Percentiles rank a stretch among this genome's conserved stretches.
Evolutionary conservation across 1,284 basidiomycete species (phyloP).

Genomic region (Chalciporus sp.): DNA sequence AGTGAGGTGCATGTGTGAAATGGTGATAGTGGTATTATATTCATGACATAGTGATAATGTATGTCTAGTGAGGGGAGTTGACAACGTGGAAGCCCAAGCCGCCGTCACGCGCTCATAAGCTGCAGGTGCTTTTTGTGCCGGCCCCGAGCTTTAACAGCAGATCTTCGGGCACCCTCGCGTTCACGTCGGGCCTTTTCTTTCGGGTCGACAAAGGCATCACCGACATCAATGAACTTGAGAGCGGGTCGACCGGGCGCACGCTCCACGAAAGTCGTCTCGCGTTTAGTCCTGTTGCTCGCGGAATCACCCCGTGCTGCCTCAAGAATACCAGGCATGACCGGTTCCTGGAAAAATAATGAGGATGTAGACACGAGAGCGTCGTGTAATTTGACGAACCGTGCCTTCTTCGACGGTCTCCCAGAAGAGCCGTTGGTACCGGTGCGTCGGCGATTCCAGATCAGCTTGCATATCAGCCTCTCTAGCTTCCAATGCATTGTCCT

Average conservation of each 20-base stretch:
- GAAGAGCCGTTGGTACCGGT: slow-evolving; percentile 69
- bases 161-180: slow-evolving; percentile 47
- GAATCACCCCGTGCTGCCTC: slow-evolving; percentile 44
- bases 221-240: slow-evolving; percentile 69
- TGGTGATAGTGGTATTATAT: background rate
- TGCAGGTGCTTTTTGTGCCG: slow-evolving; percentile 15
- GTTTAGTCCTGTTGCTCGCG: slow-evolving; percentile 39
- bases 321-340: slow-evolving; percentile 54
- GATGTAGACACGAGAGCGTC: background rate
- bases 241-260: slow-evolving; percentile 47
- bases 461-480: slow-evolving; percentile 63
- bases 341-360: slow-evolving; percentile 42
- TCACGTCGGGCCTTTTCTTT: slow-evolving; percentile 53
- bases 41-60: background rate
- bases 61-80: no score
- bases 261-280: slow-evolving; percentile 39
- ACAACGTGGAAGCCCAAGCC: background rate
- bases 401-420: slow-evolving; percentile 74
- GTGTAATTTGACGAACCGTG: slow-evolving; percentile 45
- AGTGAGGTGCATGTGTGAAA: no score
- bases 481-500: slow-evolving; percentile 34
- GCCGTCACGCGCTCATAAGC: slow-evolving; percentile 1
- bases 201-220: slow-evolving; percentile 63
- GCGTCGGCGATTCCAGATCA: slow-evolving; percentile 55
- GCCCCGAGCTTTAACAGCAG: slow-evolving; percentile 36